These are phyloP conservation scores for Aspergillus felis DNA, from an alignment of 2,329 filamentous ascomycete species.

Conservation along the genomic window DNA sequence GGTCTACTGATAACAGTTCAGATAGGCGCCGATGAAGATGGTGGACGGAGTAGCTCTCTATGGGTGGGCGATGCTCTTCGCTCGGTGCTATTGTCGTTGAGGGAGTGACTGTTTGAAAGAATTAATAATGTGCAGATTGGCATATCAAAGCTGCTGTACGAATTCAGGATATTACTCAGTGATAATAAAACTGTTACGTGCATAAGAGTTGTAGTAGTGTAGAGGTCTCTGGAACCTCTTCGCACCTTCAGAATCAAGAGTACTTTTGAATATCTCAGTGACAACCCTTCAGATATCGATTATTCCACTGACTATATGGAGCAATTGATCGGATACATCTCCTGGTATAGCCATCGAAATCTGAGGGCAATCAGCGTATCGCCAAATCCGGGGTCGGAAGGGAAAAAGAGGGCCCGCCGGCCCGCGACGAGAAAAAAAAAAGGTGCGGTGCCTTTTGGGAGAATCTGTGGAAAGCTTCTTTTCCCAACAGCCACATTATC, in stretches of 20 bases:
- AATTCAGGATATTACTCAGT: not conserved
- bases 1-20: not conserved
- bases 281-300: not conserved
- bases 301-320: not conserved
- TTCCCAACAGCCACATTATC: not conserved
- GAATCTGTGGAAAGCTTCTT: not conserved
- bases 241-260: not conserved
- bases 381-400: conserved; percentile 18
- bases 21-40: not conserved
- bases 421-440: conserved; percentile 13
- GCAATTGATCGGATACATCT: not conserved
- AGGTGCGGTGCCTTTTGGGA: not conserved
- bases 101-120: not conserved
- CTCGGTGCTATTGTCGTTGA: not conserved
- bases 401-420: conserved; percentile 15
- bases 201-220: not conserved
- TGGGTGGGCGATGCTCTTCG: not conserved
- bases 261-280: not conserved
- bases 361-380: not conserved
- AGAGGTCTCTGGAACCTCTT: not conserved
- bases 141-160: not conserved
- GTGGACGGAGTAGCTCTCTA: not conserved
- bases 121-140: not conserved
- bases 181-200: not conserved
- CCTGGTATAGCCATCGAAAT: not conserved